Evolutionary conservation across 768 basidiomycete species (phyloP).

Genomic region (Suillus hirtellus): DNA sequence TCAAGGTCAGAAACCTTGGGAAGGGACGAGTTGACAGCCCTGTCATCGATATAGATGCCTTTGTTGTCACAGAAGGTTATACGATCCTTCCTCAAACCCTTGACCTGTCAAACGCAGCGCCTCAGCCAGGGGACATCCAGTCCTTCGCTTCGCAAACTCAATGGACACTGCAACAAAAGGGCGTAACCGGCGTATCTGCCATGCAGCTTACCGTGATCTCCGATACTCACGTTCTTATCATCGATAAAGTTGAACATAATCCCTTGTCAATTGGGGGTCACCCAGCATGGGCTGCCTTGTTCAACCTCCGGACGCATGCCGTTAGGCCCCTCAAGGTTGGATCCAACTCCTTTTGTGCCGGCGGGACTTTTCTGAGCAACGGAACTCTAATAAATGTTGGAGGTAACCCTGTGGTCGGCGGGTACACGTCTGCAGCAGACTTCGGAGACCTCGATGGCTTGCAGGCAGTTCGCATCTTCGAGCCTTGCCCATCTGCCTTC

Average conservation of each 20-base stretch:
- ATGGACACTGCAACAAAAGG: constrained; percentile 66
- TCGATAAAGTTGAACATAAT: constrained; percentile 89
- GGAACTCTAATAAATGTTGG: constrained; percentile 80
- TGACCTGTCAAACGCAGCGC: background rate
- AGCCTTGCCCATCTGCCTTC: constrained; percentile 57
- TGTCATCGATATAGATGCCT: constrained; percentile 59
- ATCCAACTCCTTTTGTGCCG: constrained; percentile 87
- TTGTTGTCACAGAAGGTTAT: constrained; percentile 58
- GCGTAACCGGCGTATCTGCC: constrained; percentile 73
- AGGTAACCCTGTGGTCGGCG: constrained; percentile 75
- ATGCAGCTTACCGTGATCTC: constrained; percentile 79
- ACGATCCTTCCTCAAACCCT: background rate
- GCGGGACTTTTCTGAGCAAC: constrained; percentile 75
- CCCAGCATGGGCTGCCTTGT: constrained; percentile 80
- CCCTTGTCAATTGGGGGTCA: constrained; percentile 71
- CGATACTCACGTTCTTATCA: constrained; percentile 63
- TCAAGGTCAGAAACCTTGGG: constrained; percentile 63
- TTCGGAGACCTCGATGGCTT: constrained; percentile 77
- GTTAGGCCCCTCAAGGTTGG: constrained; percentile 61
- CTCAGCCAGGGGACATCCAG: background rate
- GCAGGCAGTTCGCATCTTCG: constrained; percentile 70
- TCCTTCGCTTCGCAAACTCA: constrained; percentile 9
- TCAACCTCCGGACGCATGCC: constrained; percentile 63
- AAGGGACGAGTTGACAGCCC: constrained; percentile 38
- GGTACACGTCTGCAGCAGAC: constrained; percentile 63